Conservation (phyloP, 176 grass and related monocot genomes). For the Urochloa ruziziensis region DNA sequence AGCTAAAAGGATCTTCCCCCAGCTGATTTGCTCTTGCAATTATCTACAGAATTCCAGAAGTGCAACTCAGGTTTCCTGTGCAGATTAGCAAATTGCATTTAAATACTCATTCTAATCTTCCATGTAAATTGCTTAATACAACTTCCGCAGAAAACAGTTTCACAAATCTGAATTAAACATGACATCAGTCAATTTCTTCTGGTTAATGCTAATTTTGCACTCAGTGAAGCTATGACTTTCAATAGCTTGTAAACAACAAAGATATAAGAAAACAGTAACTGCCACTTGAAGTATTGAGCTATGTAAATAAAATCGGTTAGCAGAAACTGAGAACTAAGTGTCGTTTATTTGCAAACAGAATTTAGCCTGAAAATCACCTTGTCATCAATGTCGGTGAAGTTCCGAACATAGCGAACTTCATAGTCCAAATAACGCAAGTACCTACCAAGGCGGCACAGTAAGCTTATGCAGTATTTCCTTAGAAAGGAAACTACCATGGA, state of each 20-base stretch:
- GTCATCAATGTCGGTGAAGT: slow-evolving; percentile 98
- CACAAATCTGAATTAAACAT: not conserved
- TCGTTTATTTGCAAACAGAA: not conserved
- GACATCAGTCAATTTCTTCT: not conserved
- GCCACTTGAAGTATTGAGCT: not conserved
- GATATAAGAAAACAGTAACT: not conserved
- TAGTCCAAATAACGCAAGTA: slow-evolving; percentile 76
- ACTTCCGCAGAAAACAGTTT: slow-evolving; percentile 11
- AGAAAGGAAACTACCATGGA: not conserved
- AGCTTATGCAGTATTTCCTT: not conserved
- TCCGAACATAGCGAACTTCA: slow-evolving; percentile 86
- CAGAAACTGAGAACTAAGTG: not conserved
- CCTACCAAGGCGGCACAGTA: slow-evolving; percentile 38
- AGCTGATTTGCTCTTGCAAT: slow-evolving; percentile 90
- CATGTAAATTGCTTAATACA: slow-evolving; percentile 20
- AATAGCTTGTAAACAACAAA: not conserved
- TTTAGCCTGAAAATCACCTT: slow-evolving; percentile 50
- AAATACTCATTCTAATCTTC: slow-evolving; percentile 34
- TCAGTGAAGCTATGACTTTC: no score
- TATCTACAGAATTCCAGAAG: slow-evolving; percentile 97
- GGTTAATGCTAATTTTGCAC: no score
- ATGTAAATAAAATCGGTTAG: not conserved
- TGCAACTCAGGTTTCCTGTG: slow-evolving; percentile 79
- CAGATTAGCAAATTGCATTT: slow-evolving; percentile 50
- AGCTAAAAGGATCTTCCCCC: slow-evolving; percentile 79